These are phyloP conservation scores for Rhodamnia rubescens DNA, from an alignment of 345 rosid species.

Conservation along the genomic window DNA sequence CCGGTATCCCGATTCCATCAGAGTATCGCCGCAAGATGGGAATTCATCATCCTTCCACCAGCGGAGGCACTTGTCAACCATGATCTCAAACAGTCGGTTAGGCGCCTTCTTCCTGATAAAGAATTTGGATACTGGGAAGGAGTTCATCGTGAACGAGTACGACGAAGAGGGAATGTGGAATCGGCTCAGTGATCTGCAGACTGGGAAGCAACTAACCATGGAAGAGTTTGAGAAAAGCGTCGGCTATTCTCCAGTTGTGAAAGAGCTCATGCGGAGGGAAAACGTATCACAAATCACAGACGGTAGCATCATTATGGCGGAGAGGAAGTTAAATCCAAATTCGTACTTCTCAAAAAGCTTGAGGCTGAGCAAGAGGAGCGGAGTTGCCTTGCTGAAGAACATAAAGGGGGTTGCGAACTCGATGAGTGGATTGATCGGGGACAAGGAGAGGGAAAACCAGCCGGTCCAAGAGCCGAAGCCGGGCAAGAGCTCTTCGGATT, in stretches of 20 bases:
- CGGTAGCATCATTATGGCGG: slow-evolving; percentile 4
- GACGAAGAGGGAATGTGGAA: slow-evolving; percentile 80
- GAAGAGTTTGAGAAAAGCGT: slow-evolving; percentile 83
- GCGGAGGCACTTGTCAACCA: slow-evolving; percentile 10
- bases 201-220: slow-evolving; percentile 84
- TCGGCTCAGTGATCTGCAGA: slow-evolving; percentile 80
- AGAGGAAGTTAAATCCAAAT: slow-evolving; percentile 25
- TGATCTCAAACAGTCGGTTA: slow-evolving; percentile 19
- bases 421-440: slow-evolving; percentile 30
- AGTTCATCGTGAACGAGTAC: slow-evolving; percentile 73
- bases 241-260: slow-evolving; percentile 75
- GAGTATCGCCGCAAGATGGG: slow-evolving; percentile 14
- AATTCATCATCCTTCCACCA: slow-evolving; percentile 1
- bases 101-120: slow-evolving; percentile 77
- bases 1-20: slow-evolving; percentile 26
- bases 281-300: slow-evolving; percentile 27
- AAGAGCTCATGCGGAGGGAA: slow-evolving; percentile 77
- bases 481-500: slow-evolving; percentile 30
- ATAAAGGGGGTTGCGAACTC: slow-evolving; percentile 75
- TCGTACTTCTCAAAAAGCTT: slow-evolving; percentile 63
- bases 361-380: slow-evolving; percentile 67
- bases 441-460: slow-evolving; percentile 39
- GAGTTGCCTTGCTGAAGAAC: slow-evolving; percentile 74
- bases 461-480: slow-evolving; percentile 6
- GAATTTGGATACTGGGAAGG: slow-evolving; percentile 81